Evolutionary conservation across 352 stramenopile species (phyloP), one percentile per base, ranked within the genome.

Genomic region (Globisporangium irregulare): DNA sequence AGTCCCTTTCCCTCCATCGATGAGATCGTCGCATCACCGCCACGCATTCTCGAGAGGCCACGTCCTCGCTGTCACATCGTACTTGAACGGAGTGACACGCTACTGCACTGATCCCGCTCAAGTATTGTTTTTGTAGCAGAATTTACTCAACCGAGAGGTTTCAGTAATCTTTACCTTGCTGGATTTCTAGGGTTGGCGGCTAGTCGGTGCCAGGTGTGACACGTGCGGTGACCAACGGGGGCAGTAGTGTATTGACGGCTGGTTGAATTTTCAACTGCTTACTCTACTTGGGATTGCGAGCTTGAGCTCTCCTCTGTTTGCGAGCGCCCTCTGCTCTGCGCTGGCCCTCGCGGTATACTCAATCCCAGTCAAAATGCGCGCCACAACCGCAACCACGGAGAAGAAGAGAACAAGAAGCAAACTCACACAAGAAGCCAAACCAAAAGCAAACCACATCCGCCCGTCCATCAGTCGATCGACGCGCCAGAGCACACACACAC

Each of bases 61-160:
- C 67, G 67, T 72, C 67, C 24, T 65, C 56, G 54, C 54, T 55
- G 67, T 72, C 67, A 72, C 41, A 22, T 64, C 67, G 67, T 24
- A 72, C 67, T 68, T 72, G 32, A 58, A 25, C 24, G 43, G 24
- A 22, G 10, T 2, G 2, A 0, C 7, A 60, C 50, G 6, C 8
- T 66, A 62, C 32, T 36, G 15, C 6, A 0, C 20, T 14, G 4
- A n/a, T 27, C 29, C 14, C 20, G 34, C 24, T 66, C n/a, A 61
- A 41, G 59, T 66, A 61, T 51, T 29, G 22, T 48, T 34, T 60
- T 20, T 3, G 48, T 9, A 4, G 24, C 4, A 65, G 6, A n/a
- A 7, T 38, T 4, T n/a, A 71, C 66, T 46, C 15, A 27, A 54
- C 8, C 38, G 66, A 50, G 18, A 2, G 8, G 36, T 29, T 43